Percentiles rank a stretch among this genome's conserved stretches.
phyloP scores from a whole-genome alignment of 139 green algal species.

The Chlamydomonas schloesseri region DNA sequence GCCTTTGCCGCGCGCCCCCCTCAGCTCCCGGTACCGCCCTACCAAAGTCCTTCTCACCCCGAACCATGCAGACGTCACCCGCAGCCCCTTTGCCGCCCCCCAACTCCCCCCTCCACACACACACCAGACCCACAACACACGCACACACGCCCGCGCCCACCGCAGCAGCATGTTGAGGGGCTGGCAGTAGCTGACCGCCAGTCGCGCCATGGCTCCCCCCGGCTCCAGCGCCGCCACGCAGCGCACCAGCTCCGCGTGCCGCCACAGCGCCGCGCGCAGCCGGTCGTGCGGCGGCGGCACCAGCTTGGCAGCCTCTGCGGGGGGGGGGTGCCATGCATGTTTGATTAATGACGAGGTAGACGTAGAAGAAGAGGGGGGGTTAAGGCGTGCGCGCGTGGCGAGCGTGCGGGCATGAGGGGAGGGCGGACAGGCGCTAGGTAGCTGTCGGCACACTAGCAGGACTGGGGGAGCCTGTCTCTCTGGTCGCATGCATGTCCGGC shows the following conservation, averaged over 20 bases:
- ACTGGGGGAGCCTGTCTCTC: too few species aligned
- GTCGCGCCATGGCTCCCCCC: not conserved
- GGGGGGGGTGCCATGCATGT: not conserved
- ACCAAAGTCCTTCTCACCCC: too few species aligned
- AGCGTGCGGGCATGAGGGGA: too few species aligned
- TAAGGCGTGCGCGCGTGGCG: not conserved
- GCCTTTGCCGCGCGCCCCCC: too few species aligned
- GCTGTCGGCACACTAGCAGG: too few species aligned
- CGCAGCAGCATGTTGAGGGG: conserved; percentile 42
- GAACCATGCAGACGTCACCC: too few species aligned
- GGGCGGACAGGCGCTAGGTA: too few species aligned
- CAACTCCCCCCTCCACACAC: not conserved
- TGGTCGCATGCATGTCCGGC: too few species aligned
- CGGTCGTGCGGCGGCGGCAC: conserved; percentile 26
- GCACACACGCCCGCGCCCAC: conserved; percentile 1
- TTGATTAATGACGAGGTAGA: too few species aligned
- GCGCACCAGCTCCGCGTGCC: conserved; percentile 40
- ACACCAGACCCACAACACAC: too few species aligned
- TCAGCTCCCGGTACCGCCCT: too few species aligned
- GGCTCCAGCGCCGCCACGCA: conserved; percentile 44
- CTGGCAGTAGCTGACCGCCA: conserved; percentile 8
- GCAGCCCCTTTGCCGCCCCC: not conserved
- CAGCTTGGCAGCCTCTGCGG: conserved; percentile 23
- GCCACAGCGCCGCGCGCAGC: conserved; percentile 19
- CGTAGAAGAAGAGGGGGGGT: too few species aligned